Percentiles rank a stretch among this genome's conserved stretches.
phyloP scores from a whole-genome alignment of 306 rosid species.

The Malus sieversii region DNA sequence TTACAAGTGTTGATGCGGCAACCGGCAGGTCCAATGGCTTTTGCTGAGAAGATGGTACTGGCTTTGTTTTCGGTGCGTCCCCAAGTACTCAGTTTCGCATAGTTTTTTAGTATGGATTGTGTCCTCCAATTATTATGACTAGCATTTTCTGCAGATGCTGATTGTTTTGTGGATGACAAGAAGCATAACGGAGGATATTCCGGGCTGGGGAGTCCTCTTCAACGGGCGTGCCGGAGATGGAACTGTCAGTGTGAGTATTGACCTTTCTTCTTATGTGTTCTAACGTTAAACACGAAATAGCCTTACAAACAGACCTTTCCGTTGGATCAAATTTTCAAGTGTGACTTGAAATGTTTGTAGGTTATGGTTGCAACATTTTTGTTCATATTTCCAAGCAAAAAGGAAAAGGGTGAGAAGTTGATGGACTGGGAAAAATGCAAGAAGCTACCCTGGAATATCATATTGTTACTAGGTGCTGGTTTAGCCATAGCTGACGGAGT shows the following conservation, averaged over 20 bases:
- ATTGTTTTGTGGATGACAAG: conserved; percentile 88
- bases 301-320: background rate
- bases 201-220: conserved; percentile 88
- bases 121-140: background rate
- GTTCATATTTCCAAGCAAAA: no score
- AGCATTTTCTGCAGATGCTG: conserved; percentile 38
- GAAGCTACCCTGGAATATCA: no score
- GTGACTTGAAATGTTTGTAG: conserved; percentile 19
- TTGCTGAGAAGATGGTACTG: conserved; percentile 1
- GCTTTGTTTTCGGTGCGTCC: conserved; percentile 39
- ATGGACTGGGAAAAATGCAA: no score
- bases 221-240: conserved; percentile 44
- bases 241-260: conserved; percentile 32
- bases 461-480: no score
- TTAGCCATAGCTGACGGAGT: no score
- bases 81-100: no score
- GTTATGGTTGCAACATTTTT: conserved; percentile 7
- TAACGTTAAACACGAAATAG: no score
- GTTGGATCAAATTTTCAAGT: background rate
- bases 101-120: no score
- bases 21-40: no score
- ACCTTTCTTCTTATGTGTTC: conserved; percentile 18
- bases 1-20: no score
- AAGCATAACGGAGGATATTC: conserved; percentile 72
- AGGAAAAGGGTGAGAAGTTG: no score